These are phyloP conservation scores for Penicillium silybi DNA, from an alignment of 495 filamentous ascomycete species.

Conservation along the genomic window DNA sequence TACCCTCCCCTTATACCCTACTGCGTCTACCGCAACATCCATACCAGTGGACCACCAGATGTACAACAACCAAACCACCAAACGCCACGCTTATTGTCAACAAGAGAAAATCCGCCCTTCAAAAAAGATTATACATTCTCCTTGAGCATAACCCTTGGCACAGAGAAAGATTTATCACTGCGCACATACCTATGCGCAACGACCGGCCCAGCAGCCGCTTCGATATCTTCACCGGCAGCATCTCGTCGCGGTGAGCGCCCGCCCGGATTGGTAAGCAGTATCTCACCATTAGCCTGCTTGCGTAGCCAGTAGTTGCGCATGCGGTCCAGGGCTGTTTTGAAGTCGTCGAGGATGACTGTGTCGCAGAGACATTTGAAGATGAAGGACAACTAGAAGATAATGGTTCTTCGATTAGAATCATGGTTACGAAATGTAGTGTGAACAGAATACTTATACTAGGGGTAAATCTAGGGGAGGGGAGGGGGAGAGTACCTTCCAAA, in stretches of 20 bases:
- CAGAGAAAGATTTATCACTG: conserved; percentile 5
- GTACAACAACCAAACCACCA: background rate
- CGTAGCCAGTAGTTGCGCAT: conserved; percentile 14
- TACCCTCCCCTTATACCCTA: background rate
- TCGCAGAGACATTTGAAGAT: conserved; percentile 61
- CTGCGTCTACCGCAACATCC: background rate
- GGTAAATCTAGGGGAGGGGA: too few relatives aligned
- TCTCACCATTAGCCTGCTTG: conserved; percentile 10
- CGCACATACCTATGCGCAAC: conserved; percentile 1
- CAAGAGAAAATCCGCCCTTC: background rate
- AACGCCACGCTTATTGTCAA: background rate
- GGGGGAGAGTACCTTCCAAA: conserved; percentile 36
- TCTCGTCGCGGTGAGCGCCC: background rate
- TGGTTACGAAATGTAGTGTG: background rate
- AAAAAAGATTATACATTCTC: background rate
- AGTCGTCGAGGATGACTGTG: conserved; percentile 57
- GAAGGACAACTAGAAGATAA: conserved; percentile 38
- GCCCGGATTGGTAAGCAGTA: background rate
- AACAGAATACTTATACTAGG: background rate
- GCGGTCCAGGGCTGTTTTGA: conserved; percentile 52
- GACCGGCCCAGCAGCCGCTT: background rate
- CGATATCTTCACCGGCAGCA: conserved; percentile 1
- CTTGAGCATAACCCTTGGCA: conserved; percentile 6
- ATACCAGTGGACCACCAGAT: background rate
- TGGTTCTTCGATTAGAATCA: background rate